A percentile compares a stretch with the other conserved stretches of the same genome.
These are phyloP conservation scores for Phellinidium pouzarii DNA, from an alignment of 1,284 basidiomycete genomes.

Conservation along the genomic window DNA sequence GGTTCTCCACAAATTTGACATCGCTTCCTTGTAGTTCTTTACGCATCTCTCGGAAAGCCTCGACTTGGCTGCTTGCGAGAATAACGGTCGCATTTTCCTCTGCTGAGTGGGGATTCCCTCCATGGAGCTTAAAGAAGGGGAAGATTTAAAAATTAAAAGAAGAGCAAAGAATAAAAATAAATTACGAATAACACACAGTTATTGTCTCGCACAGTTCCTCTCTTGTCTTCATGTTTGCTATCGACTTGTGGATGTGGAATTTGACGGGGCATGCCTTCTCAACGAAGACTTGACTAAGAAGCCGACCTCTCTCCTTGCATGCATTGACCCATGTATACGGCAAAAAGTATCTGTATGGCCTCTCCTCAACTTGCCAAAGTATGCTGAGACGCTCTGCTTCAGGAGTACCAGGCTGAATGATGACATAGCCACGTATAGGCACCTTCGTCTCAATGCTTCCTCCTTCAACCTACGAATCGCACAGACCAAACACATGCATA, in stretches of 20 bases:
- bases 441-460: conserved; percentile 72
- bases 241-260: conserved; percentile 72
- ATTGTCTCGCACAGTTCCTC: conserved; percentile 55
- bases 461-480: conserved; percentile 46
- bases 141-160: not conserved
- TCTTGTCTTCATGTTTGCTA: conserved; percentile 65
- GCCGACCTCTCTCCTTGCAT: conserved; percentile 63
- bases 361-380: conserved; percentile 58
- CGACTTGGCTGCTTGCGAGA: conserved; percentile 68
- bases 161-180: conserved; percentile 2
- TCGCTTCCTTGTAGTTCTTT: conserved; percentile 58
- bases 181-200: conserved; percentile 45
- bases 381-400: conserved; percentile 66
- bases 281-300: conserved; percentile 68
- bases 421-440: conserved; percentile 63
- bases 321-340: conserved; percentile 73
- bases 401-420: conserved; percentile 56
- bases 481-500: conserved; percentile 8
- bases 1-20: conserved; percentile 69
- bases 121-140: conserved; percentile 50
- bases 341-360: conserved; percentile 69
- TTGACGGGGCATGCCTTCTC: conserved; percentile 51
- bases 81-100: conserved; percentile 63
- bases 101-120: conserved; percentile 63
- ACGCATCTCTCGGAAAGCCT: conserved; percentile 62